These are phyloP conservation scores for Moesziomyces sp. DNA, from an alignment of 1,284 basidiomycete genomes.

Conservation along the genomic window DNA sequence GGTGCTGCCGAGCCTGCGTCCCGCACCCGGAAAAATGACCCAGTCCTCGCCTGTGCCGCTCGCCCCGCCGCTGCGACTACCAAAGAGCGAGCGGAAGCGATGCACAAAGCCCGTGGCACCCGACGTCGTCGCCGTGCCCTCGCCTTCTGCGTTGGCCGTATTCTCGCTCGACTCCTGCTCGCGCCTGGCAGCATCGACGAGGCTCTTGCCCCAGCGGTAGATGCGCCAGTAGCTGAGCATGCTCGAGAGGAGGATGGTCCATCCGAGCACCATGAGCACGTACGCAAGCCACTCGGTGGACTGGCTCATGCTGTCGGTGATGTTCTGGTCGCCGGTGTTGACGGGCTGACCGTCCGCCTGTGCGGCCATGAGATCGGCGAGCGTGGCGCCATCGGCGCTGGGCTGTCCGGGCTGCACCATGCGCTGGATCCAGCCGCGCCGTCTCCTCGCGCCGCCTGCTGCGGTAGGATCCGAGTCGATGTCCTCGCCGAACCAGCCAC, in stretches of 20 bases:
- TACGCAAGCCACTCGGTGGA: constrained; percentile 86
- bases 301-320: constrained; percentile 68
- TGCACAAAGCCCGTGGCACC: constrained; percentile 43
- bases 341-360: constrained; percentile 61
- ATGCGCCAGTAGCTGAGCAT: constrained; percentile 77
- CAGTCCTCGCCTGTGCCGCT: constrained; percentile 53
- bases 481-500: constrained; percentile 57
- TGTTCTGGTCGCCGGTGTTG: constrained; percentile 69
- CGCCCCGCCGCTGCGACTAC: constrained; percentile 6
- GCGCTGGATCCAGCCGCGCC: constrained; percentile 21
- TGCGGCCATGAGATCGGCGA: constrained; percentile 63
- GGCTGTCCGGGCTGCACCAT: constrained; percentile 12
- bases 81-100: constrained; percentile 30
- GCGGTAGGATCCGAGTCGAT: neutral
- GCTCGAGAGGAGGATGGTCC: constrained; percentile 80
- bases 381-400: constrained; percentile 32
- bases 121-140: neutral
- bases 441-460: constrained; percentile 8
- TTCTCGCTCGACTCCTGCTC: constrained; percentile 30
- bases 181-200: constrained; percentile 55
- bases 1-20: constrained; percentile 21
- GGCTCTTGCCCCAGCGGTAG: constrained; percentile 55
- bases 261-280: constrained; percentile 88
- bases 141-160: neutral
- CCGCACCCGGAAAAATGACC: constrained; percentile 58